Base-by-base conservation (phyloP, 768 basidiomycete genomes). In the Boletus reticuloceps region DNA sequence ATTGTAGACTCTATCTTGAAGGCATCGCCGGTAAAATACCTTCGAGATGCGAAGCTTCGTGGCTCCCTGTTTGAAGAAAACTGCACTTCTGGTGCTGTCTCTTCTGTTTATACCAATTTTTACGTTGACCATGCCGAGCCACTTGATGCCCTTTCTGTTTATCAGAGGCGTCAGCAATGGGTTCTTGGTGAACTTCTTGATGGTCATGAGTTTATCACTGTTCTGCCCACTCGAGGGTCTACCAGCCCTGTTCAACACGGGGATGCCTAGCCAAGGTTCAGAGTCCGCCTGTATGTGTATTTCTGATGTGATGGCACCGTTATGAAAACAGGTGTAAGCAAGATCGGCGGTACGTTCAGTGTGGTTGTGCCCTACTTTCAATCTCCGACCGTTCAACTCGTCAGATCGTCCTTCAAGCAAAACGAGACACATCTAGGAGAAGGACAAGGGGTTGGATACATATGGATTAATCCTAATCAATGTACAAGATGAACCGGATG, bases 21-120 rank as follows among this genome's bases (percentile, higher is more conserved):
- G 48, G 17, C 19, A 40, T 40, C 38, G 13, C 38, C 38, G 39
- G 38, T 50, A 14, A 50, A 50, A 50, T 50, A 50, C 48, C 38
- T 50, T 39, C 27, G 4, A 40, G 38, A 50, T 39, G 48, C 29
- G 10, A 39, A 50, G 48, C 48, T 50, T 50, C n/a, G 38, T 50
- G 38, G 38, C 38, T 50, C 22, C 39, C 48, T 50, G n/a, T 50
- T 50, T 40, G 38, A 50, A 50, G 48, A 31, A 40, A 50, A 50
- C 48, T 50, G 48, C 48, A 50, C 48, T 38, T 39, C 48, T 40
- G 48, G 48, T 40, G 48, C 48, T 17, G 38, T 50, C 38, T 50
- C 48, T 50, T 50, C 19, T 20, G 48, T 50, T 40, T 40, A 39
- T 38, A 50, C 48, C 5, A 19, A 50, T 40, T 31, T 50, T 50